Conservation (phyloP, 2,329 filamentous ascomycete genomes). For the Ilyonectria destructans region DNA sequence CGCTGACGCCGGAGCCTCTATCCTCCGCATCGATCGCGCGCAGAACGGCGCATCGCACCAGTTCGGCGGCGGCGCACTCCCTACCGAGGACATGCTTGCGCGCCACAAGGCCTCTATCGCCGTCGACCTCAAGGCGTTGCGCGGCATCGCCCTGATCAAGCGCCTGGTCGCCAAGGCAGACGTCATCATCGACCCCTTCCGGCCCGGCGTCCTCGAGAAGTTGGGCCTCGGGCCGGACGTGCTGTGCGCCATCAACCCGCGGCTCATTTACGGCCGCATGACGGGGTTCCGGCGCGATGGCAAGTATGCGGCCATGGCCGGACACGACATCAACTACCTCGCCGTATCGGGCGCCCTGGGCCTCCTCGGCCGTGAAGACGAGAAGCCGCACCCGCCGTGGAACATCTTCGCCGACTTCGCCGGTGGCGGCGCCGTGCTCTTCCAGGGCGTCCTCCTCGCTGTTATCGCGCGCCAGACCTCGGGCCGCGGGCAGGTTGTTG, state of each 20-base stretch:
- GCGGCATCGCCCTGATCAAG: constrained; percentile 77
- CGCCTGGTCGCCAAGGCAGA: constrained; percentile 81
- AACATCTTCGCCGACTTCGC: constrained; percentile 95
- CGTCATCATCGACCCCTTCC: constrained; percentile 93
- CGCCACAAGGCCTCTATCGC: constrained; percentile 86
- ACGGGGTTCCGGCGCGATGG: constrained; percentile 93
- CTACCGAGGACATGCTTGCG: constrained; percentile 82
- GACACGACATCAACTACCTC: constrained; percentile 97
- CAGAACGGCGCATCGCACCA: constrained; percentile 61
- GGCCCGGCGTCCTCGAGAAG: constrained; percentile 90
- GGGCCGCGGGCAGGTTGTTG: constrained; percentile 88
- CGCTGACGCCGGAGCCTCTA: constrained; percentile 89
- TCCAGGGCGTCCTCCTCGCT: constrained; percentile 87
- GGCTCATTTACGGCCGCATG: constrained; percentile 87
- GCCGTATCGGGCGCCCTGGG: constrained; percentile 86
- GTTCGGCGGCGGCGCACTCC: constrained; percentile 53
- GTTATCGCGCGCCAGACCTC: constrained; percentile 76
- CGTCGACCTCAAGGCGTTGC: constrained; percentile 81
- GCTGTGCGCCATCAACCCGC: constrained; percentile 78
- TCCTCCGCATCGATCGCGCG: constrained; percentile 87
- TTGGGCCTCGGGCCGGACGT: constrained; percentile 82
- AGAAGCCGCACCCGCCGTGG: constrained; percentile 83
- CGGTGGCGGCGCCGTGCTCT: constrained; percentile 87
- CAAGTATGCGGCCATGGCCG: constrained; percentile 89
- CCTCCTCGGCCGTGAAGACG: constrained; percentile 79